Conservation (phyloP, 2,329 filamentous ascomycete genomes). For the Biscogniauxia mediterranea region DNA sequence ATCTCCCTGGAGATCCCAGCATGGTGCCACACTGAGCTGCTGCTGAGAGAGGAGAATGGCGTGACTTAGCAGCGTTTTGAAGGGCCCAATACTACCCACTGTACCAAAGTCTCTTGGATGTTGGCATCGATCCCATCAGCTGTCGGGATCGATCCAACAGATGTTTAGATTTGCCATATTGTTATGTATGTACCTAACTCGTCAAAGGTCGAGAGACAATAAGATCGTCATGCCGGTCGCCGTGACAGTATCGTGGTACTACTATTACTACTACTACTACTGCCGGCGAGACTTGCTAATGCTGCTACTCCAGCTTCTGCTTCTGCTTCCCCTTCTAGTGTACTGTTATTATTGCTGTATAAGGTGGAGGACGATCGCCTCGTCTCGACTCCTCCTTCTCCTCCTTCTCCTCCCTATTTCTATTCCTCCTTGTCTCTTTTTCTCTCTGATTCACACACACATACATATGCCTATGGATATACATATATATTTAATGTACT, state of each 20-base stretch:
- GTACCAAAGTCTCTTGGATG: conserved; percentile 14
- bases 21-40: conserved; percentile 26
- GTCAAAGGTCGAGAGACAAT: conserved; percentile 17
- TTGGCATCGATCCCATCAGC: conserved; percentile 7
- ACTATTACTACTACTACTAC: background rate
- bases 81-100: conserved; percentile 16
- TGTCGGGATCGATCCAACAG: conserved; percentile 24
- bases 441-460: no score
- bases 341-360: no score
- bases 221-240: conserved; percentile 23
- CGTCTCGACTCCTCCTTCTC: conserved; percentile 4
- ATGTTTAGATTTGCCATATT: conserved; percentile 17
- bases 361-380: conserved; percentile 2
- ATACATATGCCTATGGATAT: no score
- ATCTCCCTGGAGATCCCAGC: conserved; percentile 22
- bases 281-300: background rate
- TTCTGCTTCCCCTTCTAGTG: no score
- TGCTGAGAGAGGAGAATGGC: conserved; percentile 23
- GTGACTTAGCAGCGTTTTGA: conserved; percentile 25
- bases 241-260: conserved; percentile 17
- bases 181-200: background rate
- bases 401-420: background rate
- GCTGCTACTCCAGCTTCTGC: conserved; percentile 15
- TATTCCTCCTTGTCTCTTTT: no score
- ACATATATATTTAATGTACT: no score